Evolutionary conservation across 257 asterid species (phyloP).

Genomic region (Lycium ferocissimum): DNA sequence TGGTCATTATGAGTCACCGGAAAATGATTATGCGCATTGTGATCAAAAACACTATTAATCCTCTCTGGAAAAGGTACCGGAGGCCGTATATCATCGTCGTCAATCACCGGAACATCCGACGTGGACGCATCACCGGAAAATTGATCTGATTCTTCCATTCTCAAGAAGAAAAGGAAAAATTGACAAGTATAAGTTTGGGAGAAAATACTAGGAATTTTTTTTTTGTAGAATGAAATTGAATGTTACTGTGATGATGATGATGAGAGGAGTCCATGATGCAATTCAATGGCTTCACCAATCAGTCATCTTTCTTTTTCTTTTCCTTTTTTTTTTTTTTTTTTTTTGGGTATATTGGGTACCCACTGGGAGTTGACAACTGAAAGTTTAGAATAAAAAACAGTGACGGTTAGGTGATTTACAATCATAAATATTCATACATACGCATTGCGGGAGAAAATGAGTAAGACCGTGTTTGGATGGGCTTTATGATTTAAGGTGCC

Average conservation of each 20-base stretch:
- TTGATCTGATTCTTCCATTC: conserved; percentile 28
- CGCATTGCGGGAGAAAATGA: too few species aligned
- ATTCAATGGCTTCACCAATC: background rate
- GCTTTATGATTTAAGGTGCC: too few species aligned
- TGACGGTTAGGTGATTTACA: background rate
- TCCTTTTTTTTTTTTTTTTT: background rate
- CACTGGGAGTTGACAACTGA: conserved; percentile 12
- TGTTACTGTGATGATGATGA: background rate
- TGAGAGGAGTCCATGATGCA: conserved; percentile 1
- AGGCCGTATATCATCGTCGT: conserved; percentile 45
- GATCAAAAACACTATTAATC: background rate
- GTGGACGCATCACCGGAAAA: conserved; percentile 15
- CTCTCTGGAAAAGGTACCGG: conserved; percentile 68
- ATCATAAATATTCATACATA: background rate
- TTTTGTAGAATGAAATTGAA: background rate
- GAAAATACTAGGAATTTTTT: background rate
- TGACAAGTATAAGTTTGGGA: background rate
- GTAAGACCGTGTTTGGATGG: too few species aligned
- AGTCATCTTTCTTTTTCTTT: background rate
- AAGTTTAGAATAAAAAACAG: background rate
- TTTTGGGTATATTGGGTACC: background rate
- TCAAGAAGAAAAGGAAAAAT: background rate
- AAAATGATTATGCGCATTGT: conserved; percentile 8
- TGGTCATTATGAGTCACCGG: conserved; percentile 32
- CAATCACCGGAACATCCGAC: conserved; percentile 28